Percentiles rank a stretch among this genome's conserved stretches.
Conservation (phyloP, 2,329 filamentous ascomycete species). For the Aspergillus carbonarius region DNA sequence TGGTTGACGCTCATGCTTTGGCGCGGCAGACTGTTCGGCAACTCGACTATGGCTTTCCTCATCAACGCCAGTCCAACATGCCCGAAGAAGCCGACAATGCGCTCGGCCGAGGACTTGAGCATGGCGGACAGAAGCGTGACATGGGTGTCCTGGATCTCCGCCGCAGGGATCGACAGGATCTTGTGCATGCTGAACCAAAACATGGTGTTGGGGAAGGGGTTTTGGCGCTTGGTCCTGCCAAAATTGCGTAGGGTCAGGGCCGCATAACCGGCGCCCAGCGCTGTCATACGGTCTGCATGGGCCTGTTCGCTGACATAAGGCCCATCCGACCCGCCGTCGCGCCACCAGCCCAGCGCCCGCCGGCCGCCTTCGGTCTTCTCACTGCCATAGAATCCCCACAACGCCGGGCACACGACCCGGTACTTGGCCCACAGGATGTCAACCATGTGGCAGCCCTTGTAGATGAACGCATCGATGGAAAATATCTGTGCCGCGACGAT, state of each 20-base stretch:
- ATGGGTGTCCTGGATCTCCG: conserved; percentile 70
- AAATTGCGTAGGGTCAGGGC: conserved; percentile 82
- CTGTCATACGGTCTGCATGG: conserved; percentile 82
- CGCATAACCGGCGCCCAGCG: conserved; percentile 79
- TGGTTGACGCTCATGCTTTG: conserved; percentile 40
- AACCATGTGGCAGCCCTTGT: conserved; percentile 67
- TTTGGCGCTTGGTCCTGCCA: conserved; percentile 63
- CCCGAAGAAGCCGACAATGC: conserved; percentile 80
- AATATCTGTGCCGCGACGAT: conserved; percentile 74
- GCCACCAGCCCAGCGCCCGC: conserved; percentile 70
- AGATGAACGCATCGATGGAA: conserved; percentile 65
- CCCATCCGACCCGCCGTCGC: conserved; percentile 50
- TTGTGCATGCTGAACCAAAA: conserved; percentile 80
- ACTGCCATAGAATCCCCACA: conserved; percentile 78
- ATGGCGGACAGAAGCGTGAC: conserved; percentile 68
- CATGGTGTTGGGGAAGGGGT: conserved; percentile 73
- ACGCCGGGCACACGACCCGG: conserved; percentile 73
- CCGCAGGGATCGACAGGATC: conserved; percentile 71
- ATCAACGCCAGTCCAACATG: conserved; percentile 71
- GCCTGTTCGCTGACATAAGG: conserved; percentile 65
- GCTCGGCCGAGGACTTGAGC: conserved; percentile 69
- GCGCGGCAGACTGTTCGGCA: conserved; percentile 53
- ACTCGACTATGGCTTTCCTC: conserved; percentile 68
- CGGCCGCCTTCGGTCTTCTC: conserved; percentile 71
- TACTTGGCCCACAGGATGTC: conserved; percentile 88